A percentile compares a stretch with the other conserved stretches of the same genome.
Evolutionary conservation across 2,329 filamentous ascomycete genomes (phyloP).

Genomic region (Nemania sp.): DNA sequence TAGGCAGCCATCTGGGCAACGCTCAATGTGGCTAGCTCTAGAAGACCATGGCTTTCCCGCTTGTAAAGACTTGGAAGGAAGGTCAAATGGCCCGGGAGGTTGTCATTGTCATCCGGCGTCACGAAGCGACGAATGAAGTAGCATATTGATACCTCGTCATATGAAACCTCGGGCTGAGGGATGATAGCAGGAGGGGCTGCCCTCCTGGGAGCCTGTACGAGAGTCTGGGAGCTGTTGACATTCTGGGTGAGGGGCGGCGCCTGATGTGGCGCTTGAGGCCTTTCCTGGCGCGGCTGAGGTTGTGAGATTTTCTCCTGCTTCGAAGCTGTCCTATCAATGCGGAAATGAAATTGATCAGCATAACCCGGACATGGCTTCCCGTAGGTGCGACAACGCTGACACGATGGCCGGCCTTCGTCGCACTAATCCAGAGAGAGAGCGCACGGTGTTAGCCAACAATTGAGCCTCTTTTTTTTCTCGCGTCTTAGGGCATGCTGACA

Average conservation of each 20-base stretch:
- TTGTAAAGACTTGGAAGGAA: constrained; percentile 38
- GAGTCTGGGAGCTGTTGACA: background rate
- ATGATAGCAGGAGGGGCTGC: constrained; percentile 11
- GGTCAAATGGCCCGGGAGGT: constrained; percentile 35
- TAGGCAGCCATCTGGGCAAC: constrained; percentile 40
- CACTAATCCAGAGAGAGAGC: constrained; percentile 27
- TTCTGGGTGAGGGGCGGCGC: constrained; percentile 6
- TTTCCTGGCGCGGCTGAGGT: background rate
- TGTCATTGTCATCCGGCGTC: constrained; percentile 35
- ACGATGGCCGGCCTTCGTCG: constrained; percentile 35
- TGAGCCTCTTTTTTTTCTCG: background rate
- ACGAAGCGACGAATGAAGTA: constrained; percentile 39
- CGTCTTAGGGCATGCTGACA: background rate
- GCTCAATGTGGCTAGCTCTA: constrained; percentile 36
- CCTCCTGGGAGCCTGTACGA: background rate
- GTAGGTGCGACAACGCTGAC: constrained; percentile 37
- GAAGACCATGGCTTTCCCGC: constrained; percentile 29
- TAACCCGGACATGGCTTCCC: constrained; percentile 38
- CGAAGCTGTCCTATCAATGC: constrained; percentile 34
- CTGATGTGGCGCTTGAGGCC: constrained; percentile 14
- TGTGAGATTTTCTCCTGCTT: constrained; percentile 23
- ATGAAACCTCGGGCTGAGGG: constrained; percentile 26
- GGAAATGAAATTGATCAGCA: constrained; percentile 40
- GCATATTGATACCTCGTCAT: constrained; percentile 36
- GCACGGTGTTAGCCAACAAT: constrained; percentile 28